A percentile compares a stretch with the other conserved stretches of the same genome.
phyloP scores from a whole-genome alignment of 306 rosid genomes.

The Corylus americana region DNA sequence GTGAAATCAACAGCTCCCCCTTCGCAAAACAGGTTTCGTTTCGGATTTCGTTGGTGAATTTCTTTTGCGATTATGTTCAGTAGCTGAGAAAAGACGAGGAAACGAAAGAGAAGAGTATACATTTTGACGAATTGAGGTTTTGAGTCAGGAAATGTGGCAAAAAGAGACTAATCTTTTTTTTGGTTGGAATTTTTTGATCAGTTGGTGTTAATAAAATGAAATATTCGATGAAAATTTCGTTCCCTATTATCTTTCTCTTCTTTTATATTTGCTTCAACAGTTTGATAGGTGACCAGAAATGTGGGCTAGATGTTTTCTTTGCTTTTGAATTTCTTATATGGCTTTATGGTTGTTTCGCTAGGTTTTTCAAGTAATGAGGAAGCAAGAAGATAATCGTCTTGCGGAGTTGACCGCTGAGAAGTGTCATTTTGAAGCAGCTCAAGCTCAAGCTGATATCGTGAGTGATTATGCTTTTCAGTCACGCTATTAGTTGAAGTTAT shows the following conservation, averaged over 20 bases:
- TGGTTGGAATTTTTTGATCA: not conserved
- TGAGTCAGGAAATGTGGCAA: not conserved
- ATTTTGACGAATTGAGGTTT: not conserved
- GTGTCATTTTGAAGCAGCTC: conserved; percentile 70
- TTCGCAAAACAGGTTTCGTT: conserved; percentile 58
- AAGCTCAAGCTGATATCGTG: conserved; percentile 72
- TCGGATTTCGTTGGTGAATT: not conserved
- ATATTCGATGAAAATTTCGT: not conserved
- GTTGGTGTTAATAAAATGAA: not conserved
- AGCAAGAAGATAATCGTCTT: conserved; percentile 82
- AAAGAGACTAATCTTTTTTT: not conserved
- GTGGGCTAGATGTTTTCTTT: not conserved
- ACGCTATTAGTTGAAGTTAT: not conserved
- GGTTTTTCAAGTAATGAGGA: conserved; percentile 81
- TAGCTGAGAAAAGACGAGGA: conserved; percentile 9
- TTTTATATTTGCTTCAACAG: too few species aligned
- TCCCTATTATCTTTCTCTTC: not conserved
- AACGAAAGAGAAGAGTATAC: not conserved
- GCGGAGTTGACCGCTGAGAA: conserved; percentile 78
- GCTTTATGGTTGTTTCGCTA: conserved; percentile 33
- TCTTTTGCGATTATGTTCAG: conserved; percentile 6
- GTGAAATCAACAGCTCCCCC: conserved; percentile 71
- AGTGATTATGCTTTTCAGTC: conserved; percentile 25
- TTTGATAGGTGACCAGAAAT: too few species aligned
- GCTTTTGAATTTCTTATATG: conserved; percentile 5